These are phyloP conservation scores for Monosporozyma unispora DNA, from an alignment of 805 yeast species.

Conservation along the genomic window DNA sequence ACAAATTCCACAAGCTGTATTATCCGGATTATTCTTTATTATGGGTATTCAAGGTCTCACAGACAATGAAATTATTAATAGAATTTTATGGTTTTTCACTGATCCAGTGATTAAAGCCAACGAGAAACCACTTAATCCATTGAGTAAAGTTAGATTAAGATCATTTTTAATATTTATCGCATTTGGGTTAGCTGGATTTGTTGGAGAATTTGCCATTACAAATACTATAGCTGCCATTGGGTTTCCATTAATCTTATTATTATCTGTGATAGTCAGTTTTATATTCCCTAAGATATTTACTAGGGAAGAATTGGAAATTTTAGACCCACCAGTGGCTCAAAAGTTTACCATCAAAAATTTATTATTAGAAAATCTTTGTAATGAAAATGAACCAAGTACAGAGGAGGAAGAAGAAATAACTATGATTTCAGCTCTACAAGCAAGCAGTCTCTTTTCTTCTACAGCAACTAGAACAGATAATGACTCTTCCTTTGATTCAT, in stretches of 20 bases:
- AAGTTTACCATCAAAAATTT: conserved; percentile 44
- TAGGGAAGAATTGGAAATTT: conserved; percentile 43
- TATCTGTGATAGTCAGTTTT: conserved; percentile 54
- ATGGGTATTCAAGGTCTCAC: conserved; percentile 83
- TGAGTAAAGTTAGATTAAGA: conserved; percentile 24
- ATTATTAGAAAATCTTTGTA: conserved; percentile 16
- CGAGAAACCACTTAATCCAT: conserved; percentile 28
- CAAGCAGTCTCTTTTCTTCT: neutral
- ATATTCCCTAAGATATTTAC: conserved; percentile 58
- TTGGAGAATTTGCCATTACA: conserved; percentile 76
- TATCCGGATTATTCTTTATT: conserved; percentile 85
- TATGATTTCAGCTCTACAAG: neutral
- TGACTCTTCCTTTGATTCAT: neutral
- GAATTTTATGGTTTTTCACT: conserved; percentile 52
- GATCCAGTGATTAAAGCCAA: conserved; percentile 31
- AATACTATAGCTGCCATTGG: conserved; percentile 88
- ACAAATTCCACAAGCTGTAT: conserved; percentile 82
- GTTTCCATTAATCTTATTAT: conserved; percentile 75
- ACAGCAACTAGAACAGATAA: neutral
- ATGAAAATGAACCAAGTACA: neutral
- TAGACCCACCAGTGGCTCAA: conserved; percentile 62
- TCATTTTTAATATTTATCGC: conserved; percentile 44
- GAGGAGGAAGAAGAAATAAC: neutral
- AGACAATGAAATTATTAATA: conserved; percentile 52
- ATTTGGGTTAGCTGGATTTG: conserved; percentile 59